Conservation (phyloP, 2,329 filamentous ascomycete genomes). For the Fusarium kyushuense region DNA sequence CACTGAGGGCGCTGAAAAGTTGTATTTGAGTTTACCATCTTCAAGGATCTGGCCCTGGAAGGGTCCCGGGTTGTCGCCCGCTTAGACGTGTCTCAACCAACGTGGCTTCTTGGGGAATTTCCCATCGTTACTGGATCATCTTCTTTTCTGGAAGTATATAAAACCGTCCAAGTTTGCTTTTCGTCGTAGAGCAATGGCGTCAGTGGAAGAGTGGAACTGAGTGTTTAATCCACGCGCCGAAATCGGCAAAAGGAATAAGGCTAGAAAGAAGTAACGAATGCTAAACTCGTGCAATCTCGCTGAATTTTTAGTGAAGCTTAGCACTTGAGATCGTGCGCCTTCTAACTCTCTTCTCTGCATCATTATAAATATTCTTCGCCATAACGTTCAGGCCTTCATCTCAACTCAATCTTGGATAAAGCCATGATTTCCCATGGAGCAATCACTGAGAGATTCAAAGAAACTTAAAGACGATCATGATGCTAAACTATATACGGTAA, state of each 20-base stretch:
- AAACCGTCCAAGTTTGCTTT: background rate
- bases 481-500: constrained; percentile 49
- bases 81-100: constrained; percentile 11
- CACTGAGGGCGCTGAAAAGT: constrained; percentile 14
- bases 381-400: background rate
- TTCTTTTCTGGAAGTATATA: constrained; percentile 21
- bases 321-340: background rate
- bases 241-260: constrained; percentile 23
- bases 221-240: constrained; percentile 10
- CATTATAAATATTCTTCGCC: background rate
- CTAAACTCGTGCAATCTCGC: background rate
- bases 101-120: background rate
- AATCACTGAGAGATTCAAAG: constrained; percentile 7
- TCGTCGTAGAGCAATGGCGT: background rate
- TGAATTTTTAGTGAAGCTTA: background rate
- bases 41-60: constrained; percentile 12
- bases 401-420: background rate
- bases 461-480: background rate
- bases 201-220: constrained; percentile 20
- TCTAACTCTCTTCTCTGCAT: background rate
- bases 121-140: background rate
- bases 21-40: constrained; percentile 10
- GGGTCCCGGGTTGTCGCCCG: background rate
- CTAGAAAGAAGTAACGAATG: constrained; percentile 4
- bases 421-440: constrained; percentile 1